A percentile compares a stretch with the other conserved stretches of the same genome.
phyloP scores from a whole-genome alignment of 352 stramenopile species.

The Aphanomyces stellatus region DNA sequence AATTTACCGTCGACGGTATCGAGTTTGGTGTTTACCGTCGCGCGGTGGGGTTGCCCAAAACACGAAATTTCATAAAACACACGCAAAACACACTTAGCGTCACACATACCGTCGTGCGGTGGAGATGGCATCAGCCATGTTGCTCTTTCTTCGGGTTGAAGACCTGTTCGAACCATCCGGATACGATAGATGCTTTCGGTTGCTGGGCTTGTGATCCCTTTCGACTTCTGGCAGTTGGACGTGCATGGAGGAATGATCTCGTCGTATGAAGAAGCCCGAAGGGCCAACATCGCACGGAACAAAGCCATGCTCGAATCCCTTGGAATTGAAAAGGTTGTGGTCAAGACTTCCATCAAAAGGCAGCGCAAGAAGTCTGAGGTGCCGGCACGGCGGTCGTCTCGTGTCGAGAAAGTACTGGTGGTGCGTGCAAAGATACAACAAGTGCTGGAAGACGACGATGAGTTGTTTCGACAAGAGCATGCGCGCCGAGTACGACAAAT shows the following conservation, averaged over 20 bases:
- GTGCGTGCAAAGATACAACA: background rate
- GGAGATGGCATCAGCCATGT: conserved; percentile 17
- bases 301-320: conserved; percentile 11
- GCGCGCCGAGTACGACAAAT: background rate
- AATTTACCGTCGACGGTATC: no score
- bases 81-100: no score
- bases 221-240: background rate
- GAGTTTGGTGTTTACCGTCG: no score
- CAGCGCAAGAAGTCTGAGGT: background rate
- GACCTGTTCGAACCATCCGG: background rate
- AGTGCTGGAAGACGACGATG: background rate
- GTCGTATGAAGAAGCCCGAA: conserved; percentile 3
- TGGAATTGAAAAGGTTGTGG: conserved; percentile 11
- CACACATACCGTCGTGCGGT: no score
- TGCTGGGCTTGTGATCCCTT: no score
- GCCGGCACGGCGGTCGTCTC: background rate
- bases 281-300: conserved; percentile 11
- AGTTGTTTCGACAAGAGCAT: background rate
- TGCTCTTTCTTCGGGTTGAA: background rate
- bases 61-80: no score
- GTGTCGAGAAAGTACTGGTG: background rate
- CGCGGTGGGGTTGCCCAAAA: no score
- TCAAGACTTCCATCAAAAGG: background rate
- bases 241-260: background rate
- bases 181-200: background rate